Conservation (phyloP, 2,329 filamentous ascomycete species). For the Fusarium cyanostomum region DNA sequence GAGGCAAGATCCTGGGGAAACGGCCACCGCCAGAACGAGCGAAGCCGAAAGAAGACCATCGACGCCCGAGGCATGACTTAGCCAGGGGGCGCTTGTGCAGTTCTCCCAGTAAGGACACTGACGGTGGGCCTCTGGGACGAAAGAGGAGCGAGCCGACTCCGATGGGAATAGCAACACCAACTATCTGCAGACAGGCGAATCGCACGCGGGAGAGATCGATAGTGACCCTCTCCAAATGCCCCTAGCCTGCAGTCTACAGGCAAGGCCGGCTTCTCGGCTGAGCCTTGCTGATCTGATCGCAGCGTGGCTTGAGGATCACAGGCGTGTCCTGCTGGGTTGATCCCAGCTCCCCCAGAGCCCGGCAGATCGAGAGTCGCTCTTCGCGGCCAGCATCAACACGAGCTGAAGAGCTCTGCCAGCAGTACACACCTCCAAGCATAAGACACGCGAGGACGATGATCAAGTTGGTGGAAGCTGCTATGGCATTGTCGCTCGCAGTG, state of each 20-base stretch:
- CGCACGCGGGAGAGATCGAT: conserved; percentile 32
- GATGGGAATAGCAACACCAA: conserved; percentile 37
- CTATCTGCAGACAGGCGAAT: conserved; percentile 4
- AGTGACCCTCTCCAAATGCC: conserved; percentile 24
- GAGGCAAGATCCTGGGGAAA: conserved; percentile 25
- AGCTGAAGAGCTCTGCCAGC: conserved; percentile 22
- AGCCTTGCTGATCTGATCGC: conserved; percentile 41
- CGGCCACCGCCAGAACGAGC: conserved; percentile 31
- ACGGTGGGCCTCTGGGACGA: conserved; percentile 7
- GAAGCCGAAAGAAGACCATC: conserved; percentile 33
- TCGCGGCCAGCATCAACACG: background rate
- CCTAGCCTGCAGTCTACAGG: conserved; percentile 35
- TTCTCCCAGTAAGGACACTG: conserved; percentile 19
- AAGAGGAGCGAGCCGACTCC: background rate
- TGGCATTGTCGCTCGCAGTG: background rate
- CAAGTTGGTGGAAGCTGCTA: conserved; percentile 9
- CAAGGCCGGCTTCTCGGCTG: conserved; percentile 20
- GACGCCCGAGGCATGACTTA: conserved; percentile 11
- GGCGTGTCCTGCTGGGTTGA: conserved; percentile 35
- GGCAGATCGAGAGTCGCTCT: background rate
- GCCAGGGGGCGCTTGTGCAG: conserved; percentile 17
- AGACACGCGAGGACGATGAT: conserved; percentile 10
- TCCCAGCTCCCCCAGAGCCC: conserved; percentile 23
- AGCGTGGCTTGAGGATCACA: conserved; percentile 44
- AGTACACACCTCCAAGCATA: background rate